Percentiles rank a stretch among this genome's conserved stretches.
Evolutionary conservation across 805 yeast species (phyloP).

Genomic region (Candida coleopterorum): DNA sequence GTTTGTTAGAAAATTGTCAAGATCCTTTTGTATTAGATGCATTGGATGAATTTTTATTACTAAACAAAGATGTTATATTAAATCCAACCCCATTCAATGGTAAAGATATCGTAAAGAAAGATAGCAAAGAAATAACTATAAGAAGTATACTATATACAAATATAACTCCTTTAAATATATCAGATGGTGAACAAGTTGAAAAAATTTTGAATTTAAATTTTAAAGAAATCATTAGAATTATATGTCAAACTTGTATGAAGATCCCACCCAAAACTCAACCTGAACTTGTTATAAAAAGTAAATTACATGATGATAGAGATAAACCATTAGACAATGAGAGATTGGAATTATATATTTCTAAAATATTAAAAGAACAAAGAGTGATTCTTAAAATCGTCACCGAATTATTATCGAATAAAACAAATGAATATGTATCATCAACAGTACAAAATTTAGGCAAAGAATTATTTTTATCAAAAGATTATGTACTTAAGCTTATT

Average conservation of each 20-base stretch:
- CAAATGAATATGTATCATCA: constrained; percentile 23
- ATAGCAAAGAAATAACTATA: constrained; percentile 29
- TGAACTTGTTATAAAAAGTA: constrained; percentile 20
- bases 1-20: constrained; percentile 24
- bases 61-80: constrained; percentile 25
- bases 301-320: constrained; percentile 33
- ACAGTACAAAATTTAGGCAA: constrained; percentile 34
- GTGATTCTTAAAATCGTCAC: constrained; percentile 39
- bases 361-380: constrained; percentile 50
- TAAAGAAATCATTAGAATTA: constrained; percentile 46
- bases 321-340: constrained; percentile 24
- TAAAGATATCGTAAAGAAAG: constrained; percentile 3
- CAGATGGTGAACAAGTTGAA: constrained; percentile 39
- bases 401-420: constrained; percentile 43
- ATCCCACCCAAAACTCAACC: constrained; percentile 28
- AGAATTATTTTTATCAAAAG: constrained; percentile 31
- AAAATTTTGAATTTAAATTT: constrained; percentile 34
- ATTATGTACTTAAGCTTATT: constrained; percentile 20
- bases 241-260: constrained; percentile 34
- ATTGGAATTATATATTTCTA: constrained; percentile 29
- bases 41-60: constrained; percentile 35
- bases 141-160: constrained; percentile 37
- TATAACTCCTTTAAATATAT: constrained; percentile 27
- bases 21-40: constrained; percentile 31
- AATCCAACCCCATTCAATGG: constrained; percentile 27